Evolutionary conservation across 768 basidiomycete species (phyloP).

Genomic region (Phlegmacium glaucopus): DNA sequence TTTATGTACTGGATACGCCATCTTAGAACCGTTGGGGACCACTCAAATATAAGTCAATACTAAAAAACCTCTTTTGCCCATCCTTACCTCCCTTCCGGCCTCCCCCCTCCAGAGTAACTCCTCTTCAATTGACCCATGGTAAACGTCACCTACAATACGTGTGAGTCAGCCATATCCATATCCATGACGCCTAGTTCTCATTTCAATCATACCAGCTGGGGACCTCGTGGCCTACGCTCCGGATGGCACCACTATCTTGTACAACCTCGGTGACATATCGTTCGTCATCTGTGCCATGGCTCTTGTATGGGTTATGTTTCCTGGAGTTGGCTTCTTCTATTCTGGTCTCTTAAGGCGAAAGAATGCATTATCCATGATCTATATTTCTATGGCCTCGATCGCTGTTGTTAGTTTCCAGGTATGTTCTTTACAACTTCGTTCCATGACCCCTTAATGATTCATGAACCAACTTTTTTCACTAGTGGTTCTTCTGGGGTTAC

Average conservation of each 20-base stretch:
- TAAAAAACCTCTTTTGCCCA: too few species aligned
- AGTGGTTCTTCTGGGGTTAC: slow-evolving; percentile 99
- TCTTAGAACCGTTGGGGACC: too few species aligned
- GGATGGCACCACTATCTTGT: slow-evolving; percentile 30
- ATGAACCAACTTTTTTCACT: slow-evolving; percentile 8
- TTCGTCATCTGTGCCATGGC: slow-evolving; percentile 72
- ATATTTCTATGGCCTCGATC: slow-evolving; percentile 69
- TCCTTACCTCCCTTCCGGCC: too few species aligned
- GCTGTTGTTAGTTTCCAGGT: slow-evolving; percentile 87
- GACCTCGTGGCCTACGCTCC: slow-evolving; percentile 30
- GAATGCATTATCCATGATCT: slow-evolving; percentile 91
- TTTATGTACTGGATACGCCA: too few species aligned
- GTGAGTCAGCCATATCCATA: slow-evolving; percentile 10
- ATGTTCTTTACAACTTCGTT: neutral
- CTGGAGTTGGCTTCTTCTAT: slow-evolving; percentile 86
- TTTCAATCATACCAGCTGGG: slow-evolving; percentile 28
- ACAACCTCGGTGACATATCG: slow-evolving; percentile 48
- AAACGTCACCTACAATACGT: slow-evolving; percentile 25
- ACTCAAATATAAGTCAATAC: too few species aligned
- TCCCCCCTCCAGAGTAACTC: neutral
- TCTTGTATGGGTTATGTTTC: slow-evolving; percentile 83
- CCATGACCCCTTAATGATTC: too few species aligned
- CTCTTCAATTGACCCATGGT: slow-evolving; percentile 17
- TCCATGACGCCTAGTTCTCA: neutral
- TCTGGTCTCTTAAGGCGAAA: slow-evolving; percentile 89